These are phyloP conservation scores for Hypholoma fasciculare DNA, from an alignment of 768 basidiomycete genomes.

Conservation along the genomic window DNA sequence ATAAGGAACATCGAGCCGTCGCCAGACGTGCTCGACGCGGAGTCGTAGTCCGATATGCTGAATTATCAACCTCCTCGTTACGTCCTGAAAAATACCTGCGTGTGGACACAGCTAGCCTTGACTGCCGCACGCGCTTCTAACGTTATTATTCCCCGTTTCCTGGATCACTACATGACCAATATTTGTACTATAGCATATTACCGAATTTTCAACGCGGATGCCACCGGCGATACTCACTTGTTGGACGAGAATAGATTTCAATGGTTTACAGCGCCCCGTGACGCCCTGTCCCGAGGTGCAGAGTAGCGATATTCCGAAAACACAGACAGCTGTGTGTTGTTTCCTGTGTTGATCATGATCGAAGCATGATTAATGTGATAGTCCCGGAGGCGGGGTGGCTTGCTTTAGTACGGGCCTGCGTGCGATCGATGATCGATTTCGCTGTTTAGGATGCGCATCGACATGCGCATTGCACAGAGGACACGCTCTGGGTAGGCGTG, in stretches of 20 bases:
- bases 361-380: background rate
- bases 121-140: background rate
- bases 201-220: background rate
- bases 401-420: background rate
- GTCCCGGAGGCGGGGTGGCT: background rate
- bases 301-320: background rate
- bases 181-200: background rate
- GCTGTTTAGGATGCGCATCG: too few species aligned
- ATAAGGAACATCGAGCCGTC: slow-evolving; percentile 86
- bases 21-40: slow-evolving; percentile 18
- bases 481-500: too few species aligned
- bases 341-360: background rate
- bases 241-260: background rate
- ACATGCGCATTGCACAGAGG: too few species aligned
- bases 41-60: background rate
- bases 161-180: background rate
- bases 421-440: too few species aligned
- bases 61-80: background rate
- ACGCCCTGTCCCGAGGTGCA: too few species aligned
- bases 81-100: background rate
- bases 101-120: background rate
- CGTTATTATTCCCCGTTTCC: background rate
- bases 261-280: too few species aligned
- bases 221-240: background rate
- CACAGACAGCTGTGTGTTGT: background rate